Conservation (phyloP, 2,329 filamentous ascomycete species). For the Botrytis medusae region DNA sequence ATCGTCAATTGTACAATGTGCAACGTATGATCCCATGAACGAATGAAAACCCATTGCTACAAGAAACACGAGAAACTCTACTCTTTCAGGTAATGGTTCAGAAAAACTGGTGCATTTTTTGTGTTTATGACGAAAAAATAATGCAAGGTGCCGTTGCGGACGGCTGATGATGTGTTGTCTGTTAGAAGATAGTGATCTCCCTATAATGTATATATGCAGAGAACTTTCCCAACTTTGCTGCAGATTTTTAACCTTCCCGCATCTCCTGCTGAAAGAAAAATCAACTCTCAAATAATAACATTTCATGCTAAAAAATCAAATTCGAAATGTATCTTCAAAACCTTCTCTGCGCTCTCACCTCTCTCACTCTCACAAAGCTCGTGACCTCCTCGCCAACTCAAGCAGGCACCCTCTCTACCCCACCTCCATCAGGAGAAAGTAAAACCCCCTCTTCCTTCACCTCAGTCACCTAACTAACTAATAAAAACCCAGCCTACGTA, state of each 20-base stretch:
- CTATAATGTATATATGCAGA: neutral
- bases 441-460: neutral
- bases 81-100: neutral
- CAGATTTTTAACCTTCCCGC: too few relatives aligned
- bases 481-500: neutral
- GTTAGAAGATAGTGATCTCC: neutral
- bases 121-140: neutral
- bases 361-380: neutral
- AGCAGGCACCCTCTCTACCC: neutral
- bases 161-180: too few relatives aligned
- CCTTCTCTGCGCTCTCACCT: neutral
- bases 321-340: neutral
- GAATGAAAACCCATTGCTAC: neutral
- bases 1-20: neutral
- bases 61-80: neutral
- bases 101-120: neutral
- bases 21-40: neutral
- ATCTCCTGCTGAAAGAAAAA: neutral
- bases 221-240: neutral
- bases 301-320: neutral
- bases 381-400: slow-evolving; percentile 1
- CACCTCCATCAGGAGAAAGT: slow-evolving; percentile 17
- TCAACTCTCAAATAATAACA: too few relatives aligned
- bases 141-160: neutral
- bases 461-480: neutral